Conservation (phyloP, 2,329 filamentous ascomycete genomes). For the Clonostachys byssicola region DNA sequence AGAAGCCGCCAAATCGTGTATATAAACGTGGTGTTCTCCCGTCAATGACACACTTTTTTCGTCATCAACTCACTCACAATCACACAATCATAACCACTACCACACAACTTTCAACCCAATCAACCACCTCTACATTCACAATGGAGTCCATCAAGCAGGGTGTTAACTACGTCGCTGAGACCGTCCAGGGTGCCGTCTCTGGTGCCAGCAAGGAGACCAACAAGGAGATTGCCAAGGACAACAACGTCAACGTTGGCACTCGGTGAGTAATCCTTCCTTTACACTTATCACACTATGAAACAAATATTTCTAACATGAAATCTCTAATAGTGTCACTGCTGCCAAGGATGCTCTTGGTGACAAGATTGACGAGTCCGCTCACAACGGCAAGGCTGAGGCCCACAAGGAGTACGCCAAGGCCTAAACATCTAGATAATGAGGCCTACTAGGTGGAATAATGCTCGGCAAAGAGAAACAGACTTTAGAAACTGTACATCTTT, state of each 20-base stretch:
- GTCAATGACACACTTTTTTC: not conserved
- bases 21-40: not conserved
- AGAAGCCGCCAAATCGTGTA: not conserved
- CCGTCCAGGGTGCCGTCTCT: slow-evolving; percentile 51
- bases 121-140: slow-evolving; percentile 14
- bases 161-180: slow-evolving; percentile 67
- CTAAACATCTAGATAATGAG: slow-evolving; percentile 7
- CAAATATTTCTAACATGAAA: slow-evolving; percentile 17
- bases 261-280: slow-evolving; percentile 36
- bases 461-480: too few relatives aligned
- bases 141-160: slow-evolving; percentile 56
- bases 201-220: slow-evolving; percentile 65
- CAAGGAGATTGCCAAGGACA: slow-evolving; percentile 65
- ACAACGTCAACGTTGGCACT: slow-evolving; percentile 44
- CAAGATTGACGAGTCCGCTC: slow-evolving; percentile 36
- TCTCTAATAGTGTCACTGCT: slow-evolving; percentile 24
- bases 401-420: slow-evolving; percentile 31
- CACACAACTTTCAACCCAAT: slow-evolving; percentile 7
- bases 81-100: slow-evolving; percentile 7
- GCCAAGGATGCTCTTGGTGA: slow-evolving; percentile 45
- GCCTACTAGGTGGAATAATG: too few relatives aligned
- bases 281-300: rapidly evolving
- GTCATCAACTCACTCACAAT: slow-evolving; percentile 7
- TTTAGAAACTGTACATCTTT: too few relatives aligned
- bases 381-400: slow-evolving; percentile 34